These are phyloP conservation scores for Didymella sp. DNA, from an alignment of 2,329 filamentous ascomycete genomes.

Conservation along the genomic window DNA sequence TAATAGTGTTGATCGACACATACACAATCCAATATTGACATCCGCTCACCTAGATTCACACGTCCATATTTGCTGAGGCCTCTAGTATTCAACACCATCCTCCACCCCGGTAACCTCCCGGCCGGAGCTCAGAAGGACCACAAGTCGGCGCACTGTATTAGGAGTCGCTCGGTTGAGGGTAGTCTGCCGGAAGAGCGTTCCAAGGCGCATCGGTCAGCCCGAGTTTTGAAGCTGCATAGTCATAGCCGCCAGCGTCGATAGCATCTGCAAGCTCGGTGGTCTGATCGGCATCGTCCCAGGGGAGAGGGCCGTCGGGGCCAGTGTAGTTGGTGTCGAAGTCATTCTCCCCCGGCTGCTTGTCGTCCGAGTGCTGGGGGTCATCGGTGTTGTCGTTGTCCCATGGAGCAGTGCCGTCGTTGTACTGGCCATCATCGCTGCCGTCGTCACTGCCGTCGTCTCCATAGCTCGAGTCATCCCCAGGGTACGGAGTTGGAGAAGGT, in stretches of 20 bases:
- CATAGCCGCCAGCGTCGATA: slow-evolving; percentile 4
- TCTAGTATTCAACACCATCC: slow-evolving; percentile 10
- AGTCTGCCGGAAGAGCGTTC: slow-evolving; percentile 7
- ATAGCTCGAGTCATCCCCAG: background rate
- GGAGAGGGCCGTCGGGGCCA: slow-evolving; percentile 9
- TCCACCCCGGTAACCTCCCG: background rate
- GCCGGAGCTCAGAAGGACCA: background rate
- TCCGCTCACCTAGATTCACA: background rate
- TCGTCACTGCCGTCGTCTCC: slow-evolving; percentile 1
- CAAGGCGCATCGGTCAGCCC: slow-evolving; percentile 7
- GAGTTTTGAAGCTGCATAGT: background rate
- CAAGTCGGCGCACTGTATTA: background rate
- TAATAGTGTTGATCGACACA: background rate
- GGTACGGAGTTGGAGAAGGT: background rate
- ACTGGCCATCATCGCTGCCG: background rate
- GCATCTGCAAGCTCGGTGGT: slow-evolving; percentile 13
- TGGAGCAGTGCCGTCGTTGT: slow-evolving; percentile 5
- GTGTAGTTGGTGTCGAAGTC: slow-evolving; percentile 16
- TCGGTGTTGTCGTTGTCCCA: slow-evolving; percentile 2
- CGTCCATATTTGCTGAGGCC: background rate
- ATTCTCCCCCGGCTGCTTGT: background rate
- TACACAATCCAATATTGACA: background rate
- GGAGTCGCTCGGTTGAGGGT: background rate
- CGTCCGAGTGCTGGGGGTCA: slow-evolving; percentile 1
- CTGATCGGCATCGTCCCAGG: slow-evolving; percentile 12